These are phyloP conservation scores for Sarcodon aspratus DNA, from an alignment of 768 basidiomycete genomes.

Conservation along the genomic window DNA sequence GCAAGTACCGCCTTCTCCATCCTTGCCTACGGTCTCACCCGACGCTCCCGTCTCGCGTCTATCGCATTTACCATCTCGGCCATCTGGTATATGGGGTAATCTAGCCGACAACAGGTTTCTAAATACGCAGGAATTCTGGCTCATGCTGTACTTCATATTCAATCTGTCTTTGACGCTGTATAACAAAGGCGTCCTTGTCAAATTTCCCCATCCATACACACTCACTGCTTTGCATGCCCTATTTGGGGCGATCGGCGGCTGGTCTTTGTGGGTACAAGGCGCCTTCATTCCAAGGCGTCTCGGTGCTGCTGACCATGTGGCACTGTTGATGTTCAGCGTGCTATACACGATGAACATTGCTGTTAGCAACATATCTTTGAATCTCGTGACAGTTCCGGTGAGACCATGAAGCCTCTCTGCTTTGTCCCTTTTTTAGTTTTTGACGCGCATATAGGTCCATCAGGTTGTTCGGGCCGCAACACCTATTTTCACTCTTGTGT, in stretches of 20 bases:
- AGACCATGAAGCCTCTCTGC: slow-evolving; percentile 19
- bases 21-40: neutral
- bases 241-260: slow-evolving; percentile 76
- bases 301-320: slow-evolving; percentile 36
- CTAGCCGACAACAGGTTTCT: slow-evolving; percentile 2
- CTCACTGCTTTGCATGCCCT: slow-evolving; percentile 89
- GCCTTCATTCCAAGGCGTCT: slow-evolving; percentile 48
- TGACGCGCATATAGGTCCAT: slow-evolving; percentile 56
- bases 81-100: neutral
- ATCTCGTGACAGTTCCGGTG: slow-evolving; percentile 84
- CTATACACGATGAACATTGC: slow-evolving; percentile 93
- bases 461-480: slow-evolving; percentile 92
- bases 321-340: slow-evolving; percentile 72
- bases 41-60: neutral
- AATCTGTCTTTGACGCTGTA: slow-evolving; percentile 90
- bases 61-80: neutral
- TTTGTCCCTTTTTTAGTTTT: slow-evolving; percentile 1
- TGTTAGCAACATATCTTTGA: slow-evolving; percentile 84
- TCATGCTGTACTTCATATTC: slow-evolving; percentile 77
- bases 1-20: neutral
- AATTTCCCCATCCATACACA: slow-evolving; percentile 93
- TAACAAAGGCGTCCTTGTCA: slow-evolving; percentile 88
- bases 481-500: slow-evolving; percentile 81
- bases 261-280: slow-evolving; percentile 44
- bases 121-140: slow-evolving; percentile 40